These are phyloP conservation scores for Pestalotiopsis sp. DNA, from an alignment of 2,329 filamentous ascomycete species.

Conservation along the genomic window DNA sequence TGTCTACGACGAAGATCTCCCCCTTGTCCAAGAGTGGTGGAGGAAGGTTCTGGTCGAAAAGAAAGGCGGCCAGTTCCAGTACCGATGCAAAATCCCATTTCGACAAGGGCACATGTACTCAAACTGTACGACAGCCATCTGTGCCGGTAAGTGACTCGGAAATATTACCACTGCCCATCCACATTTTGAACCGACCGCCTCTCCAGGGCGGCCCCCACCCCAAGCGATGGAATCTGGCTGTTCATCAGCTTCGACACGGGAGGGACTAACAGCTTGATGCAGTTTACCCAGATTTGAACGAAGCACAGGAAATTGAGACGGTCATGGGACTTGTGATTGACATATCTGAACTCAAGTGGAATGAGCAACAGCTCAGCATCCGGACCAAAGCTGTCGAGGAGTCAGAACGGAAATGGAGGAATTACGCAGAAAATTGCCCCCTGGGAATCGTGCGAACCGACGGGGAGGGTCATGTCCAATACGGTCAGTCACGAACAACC, in stretches of 20 bases:
- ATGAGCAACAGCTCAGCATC: constrained; percentile 26
- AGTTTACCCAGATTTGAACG: constrained; percentile 27
- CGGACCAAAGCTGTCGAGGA: constrained; percentile 26
- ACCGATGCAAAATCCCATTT: constrained; percentile 27
- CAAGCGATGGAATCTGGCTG: too few relatives aligned
- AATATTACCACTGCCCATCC: neutral
- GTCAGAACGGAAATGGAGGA: constrained; percentile 26
- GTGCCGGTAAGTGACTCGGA: constrained; percentile 15
- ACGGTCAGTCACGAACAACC: constrained; percentile 13
- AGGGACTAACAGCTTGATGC: neutral
- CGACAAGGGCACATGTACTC: constrained; percentile 26
- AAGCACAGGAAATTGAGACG: constrained; percentile 24
- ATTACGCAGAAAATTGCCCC: constrained; percentile 29
- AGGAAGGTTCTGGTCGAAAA: constrained; percentile 20
- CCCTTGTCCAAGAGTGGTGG: constrained; percentile 25
- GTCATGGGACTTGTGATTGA: constrained; percentile 30
- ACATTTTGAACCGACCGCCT: neutral
- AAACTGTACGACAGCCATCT: constrained; percentile 25
- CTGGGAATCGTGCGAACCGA: constrained; percentile 29
- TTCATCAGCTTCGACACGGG: neutral
- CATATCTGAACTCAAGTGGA: constrained; percentile 31
- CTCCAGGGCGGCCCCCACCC: too few relatives aligned
- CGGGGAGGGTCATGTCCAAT: constrained; percentile 24
- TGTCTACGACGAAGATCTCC: constrained; percentile 23
- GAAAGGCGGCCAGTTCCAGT: constrained; percentile 27